Base-by-base conservation (phyloP, 345 rosid species). In the Euclidium syriacum region DNA sequence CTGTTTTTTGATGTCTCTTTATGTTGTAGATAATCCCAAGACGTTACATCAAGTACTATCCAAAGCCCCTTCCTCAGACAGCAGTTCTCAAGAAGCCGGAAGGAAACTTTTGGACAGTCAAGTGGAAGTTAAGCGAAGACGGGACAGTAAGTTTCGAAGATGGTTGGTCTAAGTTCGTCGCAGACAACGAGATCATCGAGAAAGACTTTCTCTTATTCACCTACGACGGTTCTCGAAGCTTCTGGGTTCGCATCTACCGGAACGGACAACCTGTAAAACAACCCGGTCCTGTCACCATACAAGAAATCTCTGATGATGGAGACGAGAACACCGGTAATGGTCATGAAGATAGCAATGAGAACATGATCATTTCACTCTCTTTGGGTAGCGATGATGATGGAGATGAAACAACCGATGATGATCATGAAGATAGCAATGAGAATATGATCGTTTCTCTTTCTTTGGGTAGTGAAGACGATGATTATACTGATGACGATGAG, bases 111-210 rank as follows among this genome's bases (percentile, higher is more conserved):
- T 69, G 73, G 73, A 52, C 1, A 19, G 68, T 44, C 9, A 52
- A 34, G 43, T 69, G 68, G 73, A 22, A 7, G 18, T 35, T 6
- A 29, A 52, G 14, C 7, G 16, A 12, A 69, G 50, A 69, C 0
- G 42, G 35, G 16, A 38, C 29, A 1, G 44, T 44, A 11, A 52
- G 62, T 16, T 61, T 69, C 26, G 34, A 47, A 19, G 73, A 53
- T 27, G 73, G 73, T 9, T 69, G 73, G 73, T 0, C 15, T 7
- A 69, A 44, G 41, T 53, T 61, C 12, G 46, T 62, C 19, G 27
- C 3, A 35, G 68, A 61, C 12, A 52, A 69, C 19, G 34, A 11
- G 25, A 8, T 24, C 15, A 19, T 43, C 1, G 42, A 69, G 0
- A 18, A 58, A 42, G 68, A 61, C 56, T 26, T 18, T 36, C 3